A percentile compares a stretch with the other conserved stretches of the same genome.
Conservation (phyloP, 352 stramenopile genomes). For the Pythium sp. region DNA sequence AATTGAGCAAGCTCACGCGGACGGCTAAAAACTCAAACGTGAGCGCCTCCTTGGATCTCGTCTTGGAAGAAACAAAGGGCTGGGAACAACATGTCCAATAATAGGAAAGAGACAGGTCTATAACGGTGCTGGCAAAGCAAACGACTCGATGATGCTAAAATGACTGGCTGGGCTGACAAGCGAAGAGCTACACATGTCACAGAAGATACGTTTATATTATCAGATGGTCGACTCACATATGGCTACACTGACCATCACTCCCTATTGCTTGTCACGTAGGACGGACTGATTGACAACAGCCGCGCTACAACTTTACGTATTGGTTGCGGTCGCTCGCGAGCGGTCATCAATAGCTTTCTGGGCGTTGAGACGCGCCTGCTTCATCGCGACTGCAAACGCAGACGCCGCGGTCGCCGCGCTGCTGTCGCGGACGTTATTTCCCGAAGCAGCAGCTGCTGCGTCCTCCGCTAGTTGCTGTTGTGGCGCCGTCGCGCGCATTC, state of each 20-base stretch:
- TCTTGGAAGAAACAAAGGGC: background rate
- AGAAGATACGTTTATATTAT: background rate
- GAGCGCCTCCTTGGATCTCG: background rate
- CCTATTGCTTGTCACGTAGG: background rate
- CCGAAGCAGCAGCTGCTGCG: background rate
- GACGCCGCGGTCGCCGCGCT: conserved; percentile 41
- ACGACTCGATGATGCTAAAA: background rate
- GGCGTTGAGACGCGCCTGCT: conserved; percentile 68
- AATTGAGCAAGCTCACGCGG: background rate
- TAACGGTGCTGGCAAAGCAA: background rate
- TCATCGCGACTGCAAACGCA: conserved; percentile 76
- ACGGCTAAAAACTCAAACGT: background rate
- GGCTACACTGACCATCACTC: conserved; percentile 5
- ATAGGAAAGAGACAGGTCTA: background rate
- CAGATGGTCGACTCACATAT: background rate
- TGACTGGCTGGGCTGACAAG: background rate
- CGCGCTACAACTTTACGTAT: background rate
- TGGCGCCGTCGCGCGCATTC: background rate
- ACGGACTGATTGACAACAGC: background rate
- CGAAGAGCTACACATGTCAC: background rate
- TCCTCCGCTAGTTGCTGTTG: background rate
- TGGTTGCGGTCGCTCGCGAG: conserved; percentile 11
- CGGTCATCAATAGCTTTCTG: conserved; percentile 61
- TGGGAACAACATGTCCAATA: background rate
- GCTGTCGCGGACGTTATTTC: conserved; percentile 1